Evolutionary conservation across 768 basidiomycete genomes (phyloP).

Genomic region (Russula foetens): DNA sequence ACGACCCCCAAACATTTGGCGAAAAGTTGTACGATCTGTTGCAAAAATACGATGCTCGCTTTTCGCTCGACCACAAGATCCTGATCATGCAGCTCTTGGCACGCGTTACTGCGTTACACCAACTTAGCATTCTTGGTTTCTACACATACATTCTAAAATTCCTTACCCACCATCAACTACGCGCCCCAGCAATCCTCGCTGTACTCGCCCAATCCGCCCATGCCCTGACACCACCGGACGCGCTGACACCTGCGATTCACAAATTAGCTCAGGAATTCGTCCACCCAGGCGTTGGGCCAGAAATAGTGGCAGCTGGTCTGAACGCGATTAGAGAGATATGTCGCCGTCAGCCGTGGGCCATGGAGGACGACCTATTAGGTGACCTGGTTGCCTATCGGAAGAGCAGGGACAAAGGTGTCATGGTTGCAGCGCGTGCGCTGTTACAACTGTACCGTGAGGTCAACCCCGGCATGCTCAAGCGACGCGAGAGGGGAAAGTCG

Average conservation of each 20-base stretch:
- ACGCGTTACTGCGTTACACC: slow-evolving; percentile 88
- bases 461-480: slow-evolving; percentile 87
- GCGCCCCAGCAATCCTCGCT: slow-evolving; percentile 88
- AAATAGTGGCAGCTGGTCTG: slow-evolving; percentile 94
- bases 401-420: slow-evolving; percentile 89
- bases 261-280: slow-evolving; percentile 96
- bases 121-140: slow-evolving; percentile 87
- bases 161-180: slow-evolving; percentile 84
- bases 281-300: slow-evolving; percentile 91
- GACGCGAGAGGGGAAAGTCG: slow-evolving; percentile 86
- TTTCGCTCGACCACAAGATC: slow-evolving; percentile 94
- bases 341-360: slow-evolving; percentile 88
- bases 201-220: slow-evolving; percentile 93
- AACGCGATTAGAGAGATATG: slow-evolving; percentile 96
- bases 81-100: slow-evolving; percentile 95
- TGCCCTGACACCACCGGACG: slow-evolving; percentile 91
- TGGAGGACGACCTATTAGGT: slow-evolving; percentile 89
- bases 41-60: slow-evolving; percentile 84
- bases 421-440: slow-evolving; percentile 80
- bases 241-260: slow-evolving; percentile 75
- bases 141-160: slow-evolving; percentile 97
- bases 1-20: slow-evolving; percentile 92
- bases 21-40: slow-evolving; percentile 89
- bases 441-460: slow-evolving; percentile 92
- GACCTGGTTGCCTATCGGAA: slow-evolving; percentile 94